Conservation (phyloP, 140 eudicot genomes). For the Flaveria floridana region DNA sequence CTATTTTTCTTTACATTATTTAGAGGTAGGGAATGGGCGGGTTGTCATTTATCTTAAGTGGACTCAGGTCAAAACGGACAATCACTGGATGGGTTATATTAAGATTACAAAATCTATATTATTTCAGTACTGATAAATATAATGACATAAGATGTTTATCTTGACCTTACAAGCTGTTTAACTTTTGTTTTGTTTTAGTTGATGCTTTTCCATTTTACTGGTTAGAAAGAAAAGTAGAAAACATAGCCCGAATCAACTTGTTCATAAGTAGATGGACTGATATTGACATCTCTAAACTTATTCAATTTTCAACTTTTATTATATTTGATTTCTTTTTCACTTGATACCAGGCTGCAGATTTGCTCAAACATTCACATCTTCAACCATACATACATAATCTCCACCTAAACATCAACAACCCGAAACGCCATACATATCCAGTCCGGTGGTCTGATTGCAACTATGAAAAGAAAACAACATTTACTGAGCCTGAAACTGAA, state of each 20-base stretch:
- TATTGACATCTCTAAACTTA: not conserved
- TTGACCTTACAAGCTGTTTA: not conserved
- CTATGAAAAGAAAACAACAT: conserved; percentile 51
- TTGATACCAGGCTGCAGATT: conserved; percentile 77
- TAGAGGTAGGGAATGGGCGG: not conserved
- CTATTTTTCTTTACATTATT: conserved; percentile 3
- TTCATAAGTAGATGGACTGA: not conserved
- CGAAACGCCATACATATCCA: conserved; percentile 57
- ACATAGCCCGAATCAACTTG: not conserved
- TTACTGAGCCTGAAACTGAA: conserved; percentile 43
- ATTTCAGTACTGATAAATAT: not conserved
- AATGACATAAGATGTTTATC: not conserved
- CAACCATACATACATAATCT: conserved; percentile 62
- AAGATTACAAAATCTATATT: not conserved
- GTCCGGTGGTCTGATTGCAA: conserved; percentile 38
- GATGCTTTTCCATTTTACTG: not conserved
- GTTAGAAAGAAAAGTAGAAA: not conserved
- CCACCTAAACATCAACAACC: conserved; percentile 47
- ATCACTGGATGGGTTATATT: not conserved
- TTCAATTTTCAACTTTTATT: not conserved
- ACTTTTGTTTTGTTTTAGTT: not conserved
- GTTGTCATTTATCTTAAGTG: not conserved
- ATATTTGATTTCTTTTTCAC: not conserved
- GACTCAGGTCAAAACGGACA: not conserved
- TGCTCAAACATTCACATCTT: conserved; percentile 84